Percentiles rank a stretch among this genome's conserved stretches.
Conservation (phyloP, 2,329 filamentous ascomycete species). For the Fusarium concolor region DNA sequence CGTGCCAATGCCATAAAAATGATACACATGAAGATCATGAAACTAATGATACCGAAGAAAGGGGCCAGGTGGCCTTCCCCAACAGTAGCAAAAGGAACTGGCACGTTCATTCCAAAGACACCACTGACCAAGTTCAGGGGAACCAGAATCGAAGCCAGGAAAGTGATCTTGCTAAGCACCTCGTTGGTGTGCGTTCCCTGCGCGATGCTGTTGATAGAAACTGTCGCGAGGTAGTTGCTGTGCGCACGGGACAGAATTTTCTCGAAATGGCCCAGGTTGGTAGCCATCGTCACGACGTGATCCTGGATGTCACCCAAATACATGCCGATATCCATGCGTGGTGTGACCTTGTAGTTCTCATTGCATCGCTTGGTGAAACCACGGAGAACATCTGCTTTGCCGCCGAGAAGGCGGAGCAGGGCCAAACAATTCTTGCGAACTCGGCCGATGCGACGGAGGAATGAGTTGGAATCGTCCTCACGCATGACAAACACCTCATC, state of each 20-base stretch:
- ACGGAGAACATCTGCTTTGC: slow-evolving; percentile 98
- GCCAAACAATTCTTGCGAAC: slow-evolving; percentile 96
- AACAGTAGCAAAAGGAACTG: slow-evolving; percentile 70
- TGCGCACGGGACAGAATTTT: slow-evolving; percentile 96
- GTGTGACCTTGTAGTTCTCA: slow-evolving; percentile 94
- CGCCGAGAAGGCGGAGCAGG: slow-evolving; percentile 89
- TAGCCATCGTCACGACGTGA: slow-evolving; percentile 99
- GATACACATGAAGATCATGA: slow-evolving; percentile 65
- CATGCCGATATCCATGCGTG: slow-evolving; percentile 94
- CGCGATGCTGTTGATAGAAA: slow-evolving; percentile 90
- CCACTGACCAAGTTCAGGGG: slow-evolving; percentile 93
- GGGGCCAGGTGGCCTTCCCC: slow-evolving; percentile 59
- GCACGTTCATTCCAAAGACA: slow-evolving; percentile 89
- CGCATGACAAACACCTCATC: slow-evolving; percentile 95
- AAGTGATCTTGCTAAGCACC: slow-evolving; percentile 92
- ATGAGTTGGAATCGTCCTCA: slow-evolving; percentile 87
- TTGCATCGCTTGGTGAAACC: slow-evolving; percentile 99
- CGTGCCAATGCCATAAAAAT: slow-evolving; percentile 61
- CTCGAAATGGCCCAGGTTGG: slow-evolving; percentile 93
- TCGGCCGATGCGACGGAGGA: slow-evolving; percentile 88
- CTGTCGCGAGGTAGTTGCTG: slow-evolving; percentile 94
- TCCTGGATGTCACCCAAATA: slow-evolving; percentile 98
- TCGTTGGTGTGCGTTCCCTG: slow-evolving; percentile 90
- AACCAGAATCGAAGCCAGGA: slow-evolving; percentile 94
- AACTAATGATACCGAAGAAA: slow-evolving; percentile 43